A percentile compares a stretch with the other conserved stretches of the same genome.
Evolutionary conservation across 176 grass and related monocot genomes (phyloP).

Genomic region (Eremochloa ophiuroides): DNA sequence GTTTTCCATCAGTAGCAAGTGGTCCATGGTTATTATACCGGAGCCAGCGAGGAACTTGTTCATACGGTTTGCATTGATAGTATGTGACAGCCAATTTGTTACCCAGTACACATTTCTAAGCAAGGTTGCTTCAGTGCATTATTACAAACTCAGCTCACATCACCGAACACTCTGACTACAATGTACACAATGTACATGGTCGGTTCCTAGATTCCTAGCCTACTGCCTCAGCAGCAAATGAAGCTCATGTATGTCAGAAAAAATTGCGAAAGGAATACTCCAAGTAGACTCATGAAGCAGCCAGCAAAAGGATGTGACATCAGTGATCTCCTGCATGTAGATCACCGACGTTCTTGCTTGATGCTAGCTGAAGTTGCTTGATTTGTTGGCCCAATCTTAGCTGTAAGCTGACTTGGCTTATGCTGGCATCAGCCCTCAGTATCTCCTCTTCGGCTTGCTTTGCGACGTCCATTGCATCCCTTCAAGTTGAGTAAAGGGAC

Average conservation of each 20-base stretch:
- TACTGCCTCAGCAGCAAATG: conserved; percentile 27
- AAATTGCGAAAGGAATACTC: conserved; percentile 12
- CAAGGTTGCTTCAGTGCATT: background rate
- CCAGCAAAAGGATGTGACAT: background rate
- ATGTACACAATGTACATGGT: background rate
- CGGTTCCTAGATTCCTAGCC: background rate
- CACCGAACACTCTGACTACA: conserved; percentile 17
- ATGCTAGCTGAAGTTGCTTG: conserved; percentile 42
- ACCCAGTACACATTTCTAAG: background rate
- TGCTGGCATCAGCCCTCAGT: conserved; percentile 54
- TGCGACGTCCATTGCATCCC: conserved; percentile 82
- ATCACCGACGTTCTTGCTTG: conserved; percentile 5
- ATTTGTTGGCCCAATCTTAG: conserved; percentile 71
- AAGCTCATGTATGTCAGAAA: background rate
- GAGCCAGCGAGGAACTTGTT: background rate
- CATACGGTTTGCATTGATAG: background rate
- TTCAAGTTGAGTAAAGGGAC: conserved; percentile 34
- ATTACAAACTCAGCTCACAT: background rate
- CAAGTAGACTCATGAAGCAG: background rate
- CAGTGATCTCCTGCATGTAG: conserved; percentile 11
- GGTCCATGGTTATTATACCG: background rate
- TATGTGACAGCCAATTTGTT: background rate
- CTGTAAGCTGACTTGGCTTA: conserved; percentile 86
- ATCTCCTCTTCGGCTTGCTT: conserved; percentile 73
- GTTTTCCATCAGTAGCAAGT: background rate